These are phyloP conservation scores for Erysimum cheiranthoides DNA, from an alignment of 345 rosid species.

Conservation along the genomic window DNA sequence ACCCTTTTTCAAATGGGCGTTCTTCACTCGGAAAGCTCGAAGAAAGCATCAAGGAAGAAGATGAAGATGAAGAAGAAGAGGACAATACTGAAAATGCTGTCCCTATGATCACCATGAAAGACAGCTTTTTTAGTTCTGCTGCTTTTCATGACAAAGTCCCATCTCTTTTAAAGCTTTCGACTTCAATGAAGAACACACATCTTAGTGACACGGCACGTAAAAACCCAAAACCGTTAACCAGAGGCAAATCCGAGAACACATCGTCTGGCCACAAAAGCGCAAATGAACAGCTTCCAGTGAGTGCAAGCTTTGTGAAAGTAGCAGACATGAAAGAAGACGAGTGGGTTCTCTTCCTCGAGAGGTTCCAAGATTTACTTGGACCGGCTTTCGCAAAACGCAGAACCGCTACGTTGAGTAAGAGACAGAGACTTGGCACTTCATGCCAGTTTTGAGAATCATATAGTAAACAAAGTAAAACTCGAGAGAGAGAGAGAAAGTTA, in stretches of 20 bases:
- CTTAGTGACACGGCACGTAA: slow-evolving; percentile 61
- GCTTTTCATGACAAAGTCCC: slow-evolving; percentile 49
- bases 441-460: slow-evolving; percentile 86
- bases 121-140: slow-evolving; percentile 34
- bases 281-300: slow-evolving; percentile 81
- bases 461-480: slow-evolving; percentile 32
- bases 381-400: slow-evolving; percentile 79
- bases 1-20: slow-evolving; percentile 57
- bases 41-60: slow-evolving; percentile 81
- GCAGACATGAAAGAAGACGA: slow-evolving; percentile 89
- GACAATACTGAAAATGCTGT: slow-evolving; percentile 47
- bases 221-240: slow-evolving; percentile 47
- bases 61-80: slow-evolving; percentile 61
- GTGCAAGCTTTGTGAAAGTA: slow-evolving; percentile 78
- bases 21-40: slow-evolving; percentile 72
- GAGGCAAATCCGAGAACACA: slow-evolving; percentile 60
- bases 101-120: slow-evolving; percentile 38
- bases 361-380: slow-evolving; percentile 68
- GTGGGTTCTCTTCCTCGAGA: slow-evolving; percentile 79
- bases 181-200: slow-evolving; percentile 68
- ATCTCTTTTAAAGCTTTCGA: slow-evolving; percentile 69
- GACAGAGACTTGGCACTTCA: slow-evolving; percentile 97
- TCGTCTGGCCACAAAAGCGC: slow-evolving; percentile 93
- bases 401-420: slow-evolving; percentile 69
- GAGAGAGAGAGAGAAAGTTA: slow-evolving; percentile 20